phyloP scores from a whole-genome alignment of 2,329 filamentous ascomycete genomes.

The Bipolaris cookei region DNA sequence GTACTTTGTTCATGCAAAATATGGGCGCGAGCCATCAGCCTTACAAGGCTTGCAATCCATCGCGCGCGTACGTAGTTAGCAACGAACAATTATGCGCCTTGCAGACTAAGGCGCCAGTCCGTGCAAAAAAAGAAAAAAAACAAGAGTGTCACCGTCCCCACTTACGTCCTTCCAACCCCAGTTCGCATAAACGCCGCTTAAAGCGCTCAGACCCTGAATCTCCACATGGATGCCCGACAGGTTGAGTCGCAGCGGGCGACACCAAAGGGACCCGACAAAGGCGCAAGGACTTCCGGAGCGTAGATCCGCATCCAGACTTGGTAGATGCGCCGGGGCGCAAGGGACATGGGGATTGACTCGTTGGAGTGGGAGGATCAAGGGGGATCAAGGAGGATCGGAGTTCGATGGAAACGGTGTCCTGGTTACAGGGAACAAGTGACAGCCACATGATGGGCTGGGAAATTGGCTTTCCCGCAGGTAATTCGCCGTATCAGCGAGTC shows the following conservation, averaged over 20 bases:
- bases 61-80: constrained; percentile 8
- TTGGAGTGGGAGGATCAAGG: background rate
- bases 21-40: constrained; percentile 14
- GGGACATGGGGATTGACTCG: background rate
- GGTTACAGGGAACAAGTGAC: background rate
- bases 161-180: constrained; percentile 4
- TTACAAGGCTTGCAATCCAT: constrained; percentile 15
- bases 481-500: background rate
- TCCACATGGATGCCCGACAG: background rate
- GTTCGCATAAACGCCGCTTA: constrained; percentile 11
- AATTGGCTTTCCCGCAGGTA: background rate
- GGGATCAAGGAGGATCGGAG: constrained; percentile 2
- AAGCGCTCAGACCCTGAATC: constrained; percentile 7
- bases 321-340: background rate
- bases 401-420: background rate
- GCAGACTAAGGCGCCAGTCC: constrained; percentile 1
- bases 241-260: background rate
- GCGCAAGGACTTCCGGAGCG: constrained; percentile 4
- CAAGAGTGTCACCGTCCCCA: background rate
- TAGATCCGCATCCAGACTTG: background rate
- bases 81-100: constrained; percentile 14
- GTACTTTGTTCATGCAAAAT: constrained; percentile 3
- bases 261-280: background rate
- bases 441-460: background rate
- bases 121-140: constrained; percentile 1